Base-by-base conservation (phyloP, 805 yeast genomes). In the Candida piceae region DNA sequence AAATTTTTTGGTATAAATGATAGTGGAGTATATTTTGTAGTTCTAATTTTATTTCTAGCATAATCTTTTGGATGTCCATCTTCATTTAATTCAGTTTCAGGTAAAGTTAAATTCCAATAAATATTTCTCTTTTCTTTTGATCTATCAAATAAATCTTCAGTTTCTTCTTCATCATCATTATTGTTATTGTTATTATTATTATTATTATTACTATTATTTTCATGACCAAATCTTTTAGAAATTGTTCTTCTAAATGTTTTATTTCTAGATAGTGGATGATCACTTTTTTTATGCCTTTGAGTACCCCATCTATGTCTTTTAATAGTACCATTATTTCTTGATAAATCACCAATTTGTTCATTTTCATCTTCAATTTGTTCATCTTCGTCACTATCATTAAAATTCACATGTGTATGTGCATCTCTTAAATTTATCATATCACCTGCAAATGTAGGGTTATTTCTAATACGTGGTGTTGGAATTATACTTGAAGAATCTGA, bases 11-110 rank as follows among this genome's bases (percentile, higher is more conserved):
- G 97, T 21, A 93, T 46, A 54, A 90, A 90, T 7, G 87, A 69
- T 31, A 93, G 56, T 5, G 97, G 96, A 2, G 97, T 90, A 61
- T 90, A 90, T 64, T 87, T 90, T 3, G 98, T 87, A 0, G 97
- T 88, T 66, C 97, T 78, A 49, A 93, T 86, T 60, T 93, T 89
- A 67, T 90, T 90, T 52, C 96, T 73, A 9, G 94, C 78, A 55
- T 84, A 90, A n/a, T 60, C 56, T 0, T 69, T 67, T 25, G 73
- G 70, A 11, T 82, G 80, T 2, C 78, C 71, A 53, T 76, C 78
- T 18, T 49, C 53, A 41, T 79, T 80, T 16, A 76, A 34, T 57
- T 70, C 61, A 25, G 72, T 72, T 16, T 70, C 75, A 1, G 93
- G 88, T 19, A 84, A 57, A 3, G 68, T 66, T 50, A 72, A 53